These are phyloP conservation scores for Austropuccinia psidii DNA, from an alignment of 1,284 basidiomycete genomes.

Conservation along the genomic window DNA sequence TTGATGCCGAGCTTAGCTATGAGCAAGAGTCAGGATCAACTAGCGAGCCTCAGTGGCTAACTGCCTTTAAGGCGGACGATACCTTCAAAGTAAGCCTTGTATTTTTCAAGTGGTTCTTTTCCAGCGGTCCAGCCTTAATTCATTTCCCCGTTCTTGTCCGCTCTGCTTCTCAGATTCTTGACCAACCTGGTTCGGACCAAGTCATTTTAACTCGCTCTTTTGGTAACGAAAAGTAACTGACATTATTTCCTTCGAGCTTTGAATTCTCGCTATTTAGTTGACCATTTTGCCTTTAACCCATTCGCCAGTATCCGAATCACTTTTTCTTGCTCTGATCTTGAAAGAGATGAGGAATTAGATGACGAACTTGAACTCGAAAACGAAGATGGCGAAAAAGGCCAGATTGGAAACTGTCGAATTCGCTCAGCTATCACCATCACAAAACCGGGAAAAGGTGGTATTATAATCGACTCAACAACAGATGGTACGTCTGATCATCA, in stretches of 20 bases:
- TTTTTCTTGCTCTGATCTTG: slow-evolving; percentile 35
- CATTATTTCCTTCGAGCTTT: neutral
- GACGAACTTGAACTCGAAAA: slow-evolving; percentile 9
- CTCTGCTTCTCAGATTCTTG: neutral
- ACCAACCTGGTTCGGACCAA: slow-evolving; percentile 24
- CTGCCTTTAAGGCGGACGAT: slow-evolving; percentile 28
- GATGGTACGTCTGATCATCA: slow-evolving; percentile 17
- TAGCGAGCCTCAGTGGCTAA: slow-evolving; percentile 30
- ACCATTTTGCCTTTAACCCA: neutral
- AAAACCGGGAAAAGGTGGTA: slow-evolving; percentile 27
- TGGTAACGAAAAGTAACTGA: slow-evolving; percentile 34
- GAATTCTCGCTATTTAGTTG: neutral
- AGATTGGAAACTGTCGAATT: slow-evolving; percentile 7
- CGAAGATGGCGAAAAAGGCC: slow-evolving; percentile 16
- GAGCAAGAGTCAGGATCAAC: slow-evolving; percentile 25
- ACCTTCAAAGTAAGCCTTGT: slow-evolving; percentile 19
- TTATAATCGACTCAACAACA: slow-evolving; percentile 32
- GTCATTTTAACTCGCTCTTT: slow-evolving; percentile 18
- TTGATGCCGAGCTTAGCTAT: slow-evolving; percentile 25
- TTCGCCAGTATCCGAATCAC: slow-evolving; percentile 23
- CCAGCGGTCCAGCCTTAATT: neutral
- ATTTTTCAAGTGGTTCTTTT: neutral
- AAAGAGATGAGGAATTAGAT: slow-evolving; percentile 23
- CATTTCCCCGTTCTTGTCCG: neutral
- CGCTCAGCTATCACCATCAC: slow-evolving; percentile 29